Evolutionary conservation across 768 basidiomycete genomes (phyloP).

Genomic region (Phanerochaete carnosa): DNA sequence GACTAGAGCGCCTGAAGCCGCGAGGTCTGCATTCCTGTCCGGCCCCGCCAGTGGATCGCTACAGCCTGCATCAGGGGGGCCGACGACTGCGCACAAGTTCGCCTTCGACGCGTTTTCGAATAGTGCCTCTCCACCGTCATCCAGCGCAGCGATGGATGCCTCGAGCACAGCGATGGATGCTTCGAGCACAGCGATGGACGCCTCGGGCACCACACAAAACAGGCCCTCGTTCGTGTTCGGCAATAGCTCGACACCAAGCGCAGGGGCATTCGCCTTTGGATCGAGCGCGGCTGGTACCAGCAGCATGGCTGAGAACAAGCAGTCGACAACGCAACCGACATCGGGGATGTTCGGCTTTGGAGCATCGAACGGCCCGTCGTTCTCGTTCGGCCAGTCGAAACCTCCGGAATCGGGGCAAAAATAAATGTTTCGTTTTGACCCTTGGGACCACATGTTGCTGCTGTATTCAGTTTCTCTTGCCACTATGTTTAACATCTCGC

Average conservation of each 20-base stretch:
- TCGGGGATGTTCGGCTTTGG: constrained; percentile 11
- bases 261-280: neutral
- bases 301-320: neutral
- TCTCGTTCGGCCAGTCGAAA: constrained; percentile 7
- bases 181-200: too few species aligned
- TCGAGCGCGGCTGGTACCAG: constrained; percentile 1
- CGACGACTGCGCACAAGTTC: neutral
- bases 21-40: neutral
- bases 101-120: constrained; percentile 5
- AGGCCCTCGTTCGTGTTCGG: neutral
- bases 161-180: neutral
- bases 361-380: neutral
- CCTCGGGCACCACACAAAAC: neutral
- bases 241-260: neutral
- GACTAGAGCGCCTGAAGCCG: neutral
- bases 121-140: neutral
- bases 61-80: neutral
- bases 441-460: neutral
- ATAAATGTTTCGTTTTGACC: constrained; percentile 4
- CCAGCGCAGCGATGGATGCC: neutral
- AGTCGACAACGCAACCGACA: neutral
- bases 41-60: neutral
- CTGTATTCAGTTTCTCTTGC: neutral
- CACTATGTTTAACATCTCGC: neutral
- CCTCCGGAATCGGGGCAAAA: constrained; percentile 12